Evolutionary conservation across 768 basidiomycete species (phyloP), one percentile per base, ranked within the genome.

Genomic region (Mycena indigotica): DNA sequence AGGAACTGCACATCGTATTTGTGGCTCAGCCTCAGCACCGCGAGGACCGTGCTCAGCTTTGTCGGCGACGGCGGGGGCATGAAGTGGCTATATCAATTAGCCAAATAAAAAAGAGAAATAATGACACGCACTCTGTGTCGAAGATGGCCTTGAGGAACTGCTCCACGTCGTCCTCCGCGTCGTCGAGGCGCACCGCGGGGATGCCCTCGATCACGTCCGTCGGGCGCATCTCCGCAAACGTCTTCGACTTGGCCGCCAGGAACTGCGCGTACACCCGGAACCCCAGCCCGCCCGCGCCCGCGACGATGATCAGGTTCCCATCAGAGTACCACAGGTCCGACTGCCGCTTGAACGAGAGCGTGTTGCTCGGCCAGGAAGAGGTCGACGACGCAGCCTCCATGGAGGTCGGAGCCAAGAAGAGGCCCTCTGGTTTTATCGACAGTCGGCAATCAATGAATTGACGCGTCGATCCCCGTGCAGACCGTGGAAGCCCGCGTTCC

Each of bases 151-250:
- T 39, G 10, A 55, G 28, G 12, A 55, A 55, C 8, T n/a, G 4
- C 28, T 55, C 58, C 40, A 50, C 21, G 28, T 55, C 53, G 15
- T 55, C 58, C 3, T 39, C 45, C 15, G 19, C 12, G 29, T 59
- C 58, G 25, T 32, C 21, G 29, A 59, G 28, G 12, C 26, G 53
- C 28, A 59, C 58, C 12, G 53, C 40, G 5, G 53, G 53, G 5
- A 48, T 13, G 15, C 55, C 55, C 29, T 59, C 58, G 29, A 50
- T 38, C 24, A 35, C 19, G 23, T 56, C 54, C 23, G 45, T 4
- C n/a, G 50, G 50, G 16, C 28, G 50, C 28, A 51, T 51, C n/a
- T 51, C 50, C 4, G 50, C 50, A 21, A 51, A 35, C 4, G 24
- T 32, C 17, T 16, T 8, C 5, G 38, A 41, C 25, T 53, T 40